Evolutionary conservation across 306 rosid species (phyloP).

Genomic region (Vigna mungo): DNA sequence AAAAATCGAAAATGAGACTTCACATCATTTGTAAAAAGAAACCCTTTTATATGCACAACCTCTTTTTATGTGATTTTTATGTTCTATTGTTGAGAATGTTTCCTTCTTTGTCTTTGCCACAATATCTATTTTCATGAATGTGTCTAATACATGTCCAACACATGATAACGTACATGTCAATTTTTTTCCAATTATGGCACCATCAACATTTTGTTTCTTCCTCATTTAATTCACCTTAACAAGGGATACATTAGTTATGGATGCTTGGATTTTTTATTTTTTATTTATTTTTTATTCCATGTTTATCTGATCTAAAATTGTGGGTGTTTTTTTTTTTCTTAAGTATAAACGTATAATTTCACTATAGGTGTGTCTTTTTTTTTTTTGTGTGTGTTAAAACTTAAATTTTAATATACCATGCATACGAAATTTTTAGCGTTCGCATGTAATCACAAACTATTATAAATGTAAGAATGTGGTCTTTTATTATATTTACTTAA

Average conservation of each 20-base stretch:
- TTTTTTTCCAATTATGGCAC: not conserved
- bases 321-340: not conserved
- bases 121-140: not conserved
- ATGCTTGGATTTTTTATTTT: not conserved
- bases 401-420: too few relatives aligned
- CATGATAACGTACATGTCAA: not conserved
- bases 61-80: slow-evolving; percentile 9
- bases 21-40: not conserved
- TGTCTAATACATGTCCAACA: not conserved
- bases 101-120: not conserved
- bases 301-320: too few relatives aligned
- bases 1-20: slow-evolving; percentile 1
- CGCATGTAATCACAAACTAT: too few relatives aligned
- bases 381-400: too few relatives aligned
- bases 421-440: too few relatives aligned
- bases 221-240: not conserved
- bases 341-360: too few relatives aligned
- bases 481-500: too few relatives aligned
- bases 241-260: not conserved
- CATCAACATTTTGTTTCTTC: not conserved
- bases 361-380: too few relatives aligned
- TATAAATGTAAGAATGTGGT: too few relatives aligned
- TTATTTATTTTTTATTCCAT: not conserved
- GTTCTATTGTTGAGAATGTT: slow-evolving; percentile 28
- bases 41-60: not conserved